A percentile compares a stretch with the other conserved stretches of the same genome.
phyloP scores from a whole-genome alignment of 164 flowering plant species.

The Dillenia turbinata region DNA sequence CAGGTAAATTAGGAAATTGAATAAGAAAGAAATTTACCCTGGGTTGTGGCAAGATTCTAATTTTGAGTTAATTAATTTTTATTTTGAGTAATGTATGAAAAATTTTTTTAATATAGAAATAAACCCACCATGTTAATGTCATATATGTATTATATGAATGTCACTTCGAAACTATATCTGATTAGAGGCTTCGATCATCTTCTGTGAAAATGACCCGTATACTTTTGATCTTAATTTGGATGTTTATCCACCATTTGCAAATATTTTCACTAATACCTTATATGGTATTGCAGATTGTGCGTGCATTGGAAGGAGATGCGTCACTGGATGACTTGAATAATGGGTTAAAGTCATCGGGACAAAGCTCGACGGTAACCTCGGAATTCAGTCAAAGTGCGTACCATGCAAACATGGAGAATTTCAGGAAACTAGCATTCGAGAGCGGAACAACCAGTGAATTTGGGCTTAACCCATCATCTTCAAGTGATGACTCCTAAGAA shows the following conservation, averaged over 20 bases:
- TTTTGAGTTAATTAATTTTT: not conserved
- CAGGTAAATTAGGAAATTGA: slow-evolving; percentile 38
- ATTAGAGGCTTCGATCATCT: no score
- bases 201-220: no score
- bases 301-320: slow-evolving; percentile 69
- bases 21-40: no score
- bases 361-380: slow-evolving; percentile 20
- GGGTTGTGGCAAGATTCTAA: not conserved
- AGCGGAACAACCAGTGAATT: slow-evolving; percentile 33
- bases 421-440: slow-evolving; percentile 45
- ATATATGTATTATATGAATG: no score
- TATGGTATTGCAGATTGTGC: slow-evolving; percentile 43
- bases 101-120: no score
- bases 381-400: slow-evolving; percentile 41
- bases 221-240: no score
- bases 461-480: slow-evolving; percentile 32
- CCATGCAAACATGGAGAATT: slow-evolving; percentile 56
- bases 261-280: no score
- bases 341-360: slow-evolving; percentile 24
- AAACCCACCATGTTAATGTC: no score
- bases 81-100: no score
- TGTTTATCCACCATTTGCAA: not conserved
- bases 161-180: no score
- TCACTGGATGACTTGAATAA: slow-evolving; percentile 60
- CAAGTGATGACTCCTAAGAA: slow-evolving; percentile 26